These are phyloP conservation scores for Aeminium ludgeri DNA, from an alignment of 495 filamentous ascomycete species.

Conservation along the genomic window DNA sequence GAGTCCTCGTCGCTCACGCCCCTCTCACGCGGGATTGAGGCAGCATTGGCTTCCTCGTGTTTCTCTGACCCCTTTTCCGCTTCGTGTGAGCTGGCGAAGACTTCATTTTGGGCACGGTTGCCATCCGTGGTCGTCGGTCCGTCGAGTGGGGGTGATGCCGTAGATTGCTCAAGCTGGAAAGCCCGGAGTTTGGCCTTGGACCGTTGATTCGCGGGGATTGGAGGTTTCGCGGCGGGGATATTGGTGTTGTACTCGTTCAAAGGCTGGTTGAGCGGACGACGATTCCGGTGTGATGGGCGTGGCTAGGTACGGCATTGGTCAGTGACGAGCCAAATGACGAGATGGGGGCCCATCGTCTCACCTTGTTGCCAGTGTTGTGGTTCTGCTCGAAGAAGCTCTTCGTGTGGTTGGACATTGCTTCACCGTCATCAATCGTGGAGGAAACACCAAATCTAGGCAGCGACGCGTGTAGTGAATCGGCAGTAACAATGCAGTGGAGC, in stretches of 20 bases:
- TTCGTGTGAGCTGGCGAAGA: constrained; percentile 14
- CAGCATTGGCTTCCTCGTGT: no score
- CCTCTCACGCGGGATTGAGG: no score
- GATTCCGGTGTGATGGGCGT: constrained; percentile 12
- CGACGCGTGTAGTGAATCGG: no score
- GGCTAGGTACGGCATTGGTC: no score
- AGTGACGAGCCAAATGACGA: constrained; percentile 11
- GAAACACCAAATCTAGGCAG: no score
- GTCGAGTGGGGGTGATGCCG: constrained; percentile 3
- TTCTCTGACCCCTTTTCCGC: constrained; percentile 27
- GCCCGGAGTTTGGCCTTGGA: constrained; percentile 42
- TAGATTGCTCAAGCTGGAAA: constrained; percentile 34
- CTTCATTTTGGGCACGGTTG: neutral
- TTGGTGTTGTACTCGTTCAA: constrained; percentile 3
- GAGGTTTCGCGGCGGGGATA: constrained; percentile 9
- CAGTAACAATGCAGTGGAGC: no score
- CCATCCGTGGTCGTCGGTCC: constrained; percentile 23
- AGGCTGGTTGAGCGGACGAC: constrained; percentile 3
- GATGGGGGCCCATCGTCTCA: constrained; percentile 5
- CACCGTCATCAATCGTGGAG: no score
- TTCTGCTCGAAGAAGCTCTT: constrained; percentile 32
- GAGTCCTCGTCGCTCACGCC: constrained; percentile 5
- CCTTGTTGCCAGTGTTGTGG: constrained; percentile 18
- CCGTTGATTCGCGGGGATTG: constrained; percentile 33
- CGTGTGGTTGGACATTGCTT: constrained; percentile 30